These are phyloP conservation scores for Camellia japonica DNA, from an alignment of 148 eudicot species.

Conservation along the genomic window DNA sequence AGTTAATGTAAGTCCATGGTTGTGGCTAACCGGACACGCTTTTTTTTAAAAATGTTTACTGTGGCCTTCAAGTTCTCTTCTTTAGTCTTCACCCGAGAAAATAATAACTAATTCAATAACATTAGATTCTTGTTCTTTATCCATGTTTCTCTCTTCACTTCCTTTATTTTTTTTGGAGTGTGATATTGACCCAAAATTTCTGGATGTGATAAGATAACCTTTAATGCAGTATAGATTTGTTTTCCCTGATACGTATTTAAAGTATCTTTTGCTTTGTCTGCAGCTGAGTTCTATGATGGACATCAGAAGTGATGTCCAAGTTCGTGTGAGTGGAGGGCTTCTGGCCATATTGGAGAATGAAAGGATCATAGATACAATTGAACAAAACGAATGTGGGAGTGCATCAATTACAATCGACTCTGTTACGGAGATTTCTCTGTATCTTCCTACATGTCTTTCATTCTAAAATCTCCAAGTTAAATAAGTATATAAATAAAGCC, in stretches of 20 bases:
- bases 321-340: conserved; percentile 98
- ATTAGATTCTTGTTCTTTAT: not conserved
- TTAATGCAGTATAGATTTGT: not conserved
- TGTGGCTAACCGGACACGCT: not conserved
- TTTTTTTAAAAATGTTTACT: not conserved
- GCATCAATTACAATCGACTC: conserved; percentile 78
- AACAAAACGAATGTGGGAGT: conserved; percentile 71
- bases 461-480: conserved; percentile 3
- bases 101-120: not conserved
- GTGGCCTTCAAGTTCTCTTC: not conserved
- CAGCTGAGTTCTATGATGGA: conserved; percentile 98
- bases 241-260: not conserved
- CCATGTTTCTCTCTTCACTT: conserved; percentile 3
- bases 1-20: not conserved
- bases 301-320: conserved; percentile 84
- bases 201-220: not conserved
- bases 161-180: not conserved
- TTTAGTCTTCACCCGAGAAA: not conserved
- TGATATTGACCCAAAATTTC: conserved; percentile 1
- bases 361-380: conserved; percentile 76
- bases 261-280: conserved; percentile 12
- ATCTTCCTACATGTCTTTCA: conserved; percentile 38
- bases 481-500: not conserved
- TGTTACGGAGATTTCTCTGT: conserved; percentile 79
- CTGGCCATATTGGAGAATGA: conserved; percentile 93